Base-by-base conservation (phyloP, 208 protist species). In the Crithidia thermophila region DNA sequence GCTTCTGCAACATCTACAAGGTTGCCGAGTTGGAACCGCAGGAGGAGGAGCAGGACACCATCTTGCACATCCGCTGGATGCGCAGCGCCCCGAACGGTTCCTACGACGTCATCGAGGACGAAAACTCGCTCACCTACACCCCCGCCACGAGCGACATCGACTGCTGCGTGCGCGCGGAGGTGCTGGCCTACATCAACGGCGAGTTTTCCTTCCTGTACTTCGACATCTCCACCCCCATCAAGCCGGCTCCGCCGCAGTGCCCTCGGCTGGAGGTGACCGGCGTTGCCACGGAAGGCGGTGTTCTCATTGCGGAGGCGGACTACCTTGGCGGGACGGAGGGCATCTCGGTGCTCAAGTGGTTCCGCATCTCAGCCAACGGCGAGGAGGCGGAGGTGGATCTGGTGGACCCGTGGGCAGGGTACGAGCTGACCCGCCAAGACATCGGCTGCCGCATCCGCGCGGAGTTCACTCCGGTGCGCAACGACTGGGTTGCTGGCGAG, bases 61-160 rank as follows among this genome's bases (percentile, higher is more conserved):
- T 97, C 62, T 75, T 97, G 40, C 85, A 94, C 77, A 91, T 97
- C 71, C 90, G 93, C 50, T 97, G 93, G 91, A 94, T 96, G 87
- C 84, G 83, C 67, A 93, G 86, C 77, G 77, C 74, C 55, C 69
- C 67, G 25, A 75, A 55, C 51, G 90, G 90, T 51, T 77, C 77
- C 59, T 97, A 88, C 72, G 82, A 91, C 61, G 73, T 96, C 39
- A 92, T 97, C 59, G 90, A 97, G 64, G 87, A 87, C 51, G 83
- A 95, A 68, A 93, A 94, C 82, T 72, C 76, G 0, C 83, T 96
- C 21, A 61, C 53, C 27, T 97, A 96, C 77, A 86, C 64, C 2
- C 93, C 91, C 16, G 83, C 75, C 16, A 73, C 72, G 27, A 77
- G 70, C 39, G 93, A 97, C 75, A 88, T 97, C 39, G 81, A 86